Evolutionary conservation across 257 asterid species (phyloP).

Genomic region (Capsicum baccatum): DNA sequence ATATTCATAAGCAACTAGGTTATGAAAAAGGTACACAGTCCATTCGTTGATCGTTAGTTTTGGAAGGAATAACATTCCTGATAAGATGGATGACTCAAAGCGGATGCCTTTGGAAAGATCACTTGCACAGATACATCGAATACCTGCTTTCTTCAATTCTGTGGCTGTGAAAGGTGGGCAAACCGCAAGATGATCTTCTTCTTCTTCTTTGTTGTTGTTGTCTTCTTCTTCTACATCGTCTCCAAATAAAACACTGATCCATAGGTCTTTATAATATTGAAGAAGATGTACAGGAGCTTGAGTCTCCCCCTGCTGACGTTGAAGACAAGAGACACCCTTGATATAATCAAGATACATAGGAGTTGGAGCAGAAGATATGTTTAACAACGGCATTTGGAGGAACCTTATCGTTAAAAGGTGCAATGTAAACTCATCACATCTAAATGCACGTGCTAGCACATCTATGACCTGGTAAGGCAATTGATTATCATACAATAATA

Average conservation of each 20-base stretch:
- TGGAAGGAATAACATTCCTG: background rate
- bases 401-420: background rate
- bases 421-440: background rate
- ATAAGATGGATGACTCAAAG: background rate
- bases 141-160: slow-evolving; percentile 7
- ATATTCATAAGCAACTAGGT: background rate
- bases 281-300: background rate
- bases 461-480: background rate
- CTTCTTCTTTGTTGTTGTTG: background rate
- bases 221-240: background rate
- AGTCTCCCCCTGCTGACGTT: background rate
- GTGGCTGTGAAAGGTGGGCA: background rate
- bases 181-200: background rate
- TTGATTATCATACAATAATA: background rate
- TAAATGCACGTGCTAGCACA: background rate
- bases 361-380: background rate
- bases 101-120: background rate
- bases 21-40: accelerated
- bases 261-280: background rate
- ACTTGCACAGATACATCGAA: background rate
- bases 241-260: background rate
- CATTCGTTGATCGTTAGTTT: background rate
- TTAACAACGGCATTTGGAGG: background rate
- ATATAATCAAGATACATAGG: background rate
- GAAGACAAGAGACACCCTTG: accelerated